These are phyloP conservation scores for Grosmannia clavigera DNA, from an alignment of 2,329 filamentous ascomycete genomes.

Conservation along the genomic window DNA sequence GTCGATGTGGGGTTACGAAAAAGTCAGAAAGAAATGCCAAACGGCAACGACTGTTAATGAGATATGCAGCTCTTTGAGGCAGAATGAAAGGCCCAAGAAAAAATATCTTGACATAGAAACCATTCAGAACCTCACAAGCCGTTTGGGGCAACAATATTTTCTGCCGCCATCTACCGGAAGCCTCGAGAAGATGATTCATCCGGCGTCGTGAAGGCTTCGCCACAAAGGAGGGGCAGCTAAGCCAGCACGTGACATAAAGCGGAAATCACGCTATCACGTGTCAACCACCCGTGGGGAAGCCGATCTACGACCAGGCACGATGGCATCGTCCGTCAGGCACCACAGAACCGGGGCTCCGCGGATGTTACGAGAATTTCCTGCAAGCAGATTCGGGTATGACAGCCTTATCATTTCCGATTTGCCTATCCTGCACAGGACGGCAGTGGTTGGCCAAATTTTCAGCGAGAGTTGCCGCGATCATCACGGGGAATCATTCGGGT, in stretches of 20 bases:
- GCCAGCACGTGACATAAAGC: not conserved
- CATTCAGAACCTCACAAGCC: not conserved
- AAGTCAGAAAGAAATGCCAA: not conserved
- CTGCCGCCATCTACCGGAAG: not conserved
- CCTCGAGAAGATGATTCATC: not conserved
- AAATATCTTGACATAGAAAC: not conserved
- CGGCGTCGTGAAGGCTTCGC: not conserved
- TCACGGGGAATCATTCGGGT: not conserved
- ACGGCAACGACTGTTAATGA: not conserved
- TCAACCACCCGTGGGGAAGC: not conserved
- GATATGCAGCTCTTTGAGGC: not conserved
- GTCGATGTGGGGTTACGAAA: not conserved
- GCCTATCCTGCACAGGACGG: not conserved
- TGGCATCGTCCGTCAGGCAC: not conserved
- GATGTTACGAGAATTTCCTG: not conserved
- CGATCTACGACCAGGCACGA: not conserved
- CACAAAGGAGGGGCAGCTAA: not conserved
- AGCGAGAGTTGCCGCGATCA: not conserved
- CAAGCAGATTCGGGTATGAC: not conserved
- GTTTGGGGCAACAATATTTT: not conserved
- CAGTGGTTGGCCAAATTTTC: conserved; percentile 4
- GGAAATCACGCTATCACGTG: not conserved
- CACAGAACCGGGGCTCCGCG: not conserved
- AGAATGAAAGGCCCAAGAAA: not conserved
- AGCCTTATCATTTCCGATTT: not conserved